Base-by-base conservation (phyloP, 177 flowering plant species). In the Vitis hybrid region DNA sequence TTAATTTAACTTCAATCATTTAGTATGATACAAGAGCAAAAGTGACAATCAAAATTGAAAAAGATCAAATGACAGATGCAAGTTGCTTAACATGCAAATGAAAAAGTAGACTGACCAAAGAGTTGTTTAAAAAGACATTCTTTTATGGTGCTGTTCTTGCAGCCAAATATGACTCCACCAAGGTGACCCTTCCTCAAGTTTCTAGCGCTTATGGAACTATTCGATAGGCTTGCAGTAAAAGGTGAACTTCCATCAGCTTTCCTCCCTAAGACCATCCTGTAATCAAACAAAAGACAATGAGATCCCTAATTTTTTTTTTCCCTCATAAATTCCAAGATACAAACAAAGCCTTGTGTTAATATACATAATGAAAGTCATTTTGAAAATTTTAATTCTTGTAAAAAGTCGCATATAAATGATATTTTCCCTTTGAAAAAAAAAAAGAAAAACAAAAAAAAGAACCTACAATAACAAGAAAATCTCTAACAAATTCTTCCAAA, bases 131-230 rank as follows among this genome's bases (percentile, higher is more conserved):
- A 33, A 21, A 86, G 80, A 60, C 94, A 89, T 81, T 89, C 94
- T 56, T 76, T 62, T 3, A 83, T 74, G 3, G 91, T 89, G 53
- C 1, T 66, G 31, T 77, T 68, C 31, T 45, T 86, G 84, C 91
- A 88, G 56, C 94, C 89, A 80, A 89, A 89, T 67, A 89, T 86
- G 63, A 88, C 87, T 13, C 89, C 90, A 10, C 90, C 91, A 63
- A 89, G 87, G 11, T 85, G 74, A 55, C 10, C 60, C 70, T 80
- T 86, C 45, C 39, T 33, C 80, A 87, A 75, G 74, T 81, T 79
- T 76, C 92, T 81, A 11, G 69, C n/a, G 45, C 33, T 18, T 51
- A 22, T 19, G 39, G 39, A 8, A 51, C 21, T 22, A 48, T 26
- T 57, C 18, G 3, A 55, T 31, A 0, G 21, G 16, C 55, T n/a